Evolutionary conservation across 2,329 filamentous ascomycete species (phyloP).

Genomic region (Clathrospora elynae): DNA sequence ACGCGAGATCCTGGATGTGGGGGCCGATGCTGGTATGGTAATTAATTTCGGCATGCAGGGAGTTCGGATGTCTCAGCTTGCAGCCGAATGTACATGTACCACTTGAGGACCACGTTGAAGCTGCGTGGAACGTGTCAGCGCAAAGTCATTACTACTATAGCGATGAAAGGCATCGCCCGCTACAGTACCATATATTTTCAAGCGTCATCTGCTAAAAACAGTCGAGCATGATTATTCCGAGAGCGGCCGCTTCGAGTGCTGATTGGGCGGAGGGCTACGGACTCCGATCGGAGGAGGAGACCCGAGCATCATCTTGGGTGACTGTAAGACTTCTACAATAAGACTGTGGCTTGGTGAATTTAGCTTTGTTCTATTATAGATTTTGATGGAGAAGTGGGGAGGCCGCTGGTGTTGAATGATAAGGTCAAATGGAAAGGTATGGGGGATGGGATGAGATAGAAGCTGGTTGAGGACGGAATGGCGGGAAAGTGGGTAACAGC

Average conservation of each 20-base stretch:
- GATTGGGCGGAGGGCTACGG: conserved; percentile 24
- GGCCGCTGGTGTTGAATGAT: conserved; percentile 3
- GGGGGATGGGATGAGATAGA: background rate
- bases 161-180: too few relatives aligned
- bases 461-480: conserved; percentile 9
- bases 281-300: conserved; percentile 36
- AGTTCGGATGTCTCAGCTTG: background rate
- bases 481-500: conserved; percentile 18
- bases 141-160: background rate
- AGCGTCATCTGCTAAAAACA: conserved; percentile 10
- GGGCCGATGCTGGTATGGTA: conserved; percentile 12
- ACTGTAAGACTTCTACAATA: background rate
- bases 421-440: conserved; percentile 1
- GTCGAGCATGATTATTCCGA: conserved; percentile 4
- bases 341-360: conserved; percentile 2
- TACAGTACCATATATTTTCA: background rate
- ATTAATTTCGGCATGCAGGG: background rate
- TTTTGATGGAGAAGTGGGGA: conserved; percentile 4
- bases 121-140: conserved; percentile 1
- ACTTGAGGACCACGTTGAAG: background rate
- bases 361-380: too few relatives aligned
- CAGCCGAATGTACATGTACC: background rate
- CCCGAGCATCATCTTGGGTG: conserved; percentile 18
- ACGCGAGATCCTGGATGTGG: conserved; percentile 12
- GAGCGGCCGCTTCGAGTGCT: conserved; percentile 9